These are phyloP conservation scores for Eucalyptus regnans DNA, from an alignment of 345 rosid species.

Conservation along the genomic window DNA sequence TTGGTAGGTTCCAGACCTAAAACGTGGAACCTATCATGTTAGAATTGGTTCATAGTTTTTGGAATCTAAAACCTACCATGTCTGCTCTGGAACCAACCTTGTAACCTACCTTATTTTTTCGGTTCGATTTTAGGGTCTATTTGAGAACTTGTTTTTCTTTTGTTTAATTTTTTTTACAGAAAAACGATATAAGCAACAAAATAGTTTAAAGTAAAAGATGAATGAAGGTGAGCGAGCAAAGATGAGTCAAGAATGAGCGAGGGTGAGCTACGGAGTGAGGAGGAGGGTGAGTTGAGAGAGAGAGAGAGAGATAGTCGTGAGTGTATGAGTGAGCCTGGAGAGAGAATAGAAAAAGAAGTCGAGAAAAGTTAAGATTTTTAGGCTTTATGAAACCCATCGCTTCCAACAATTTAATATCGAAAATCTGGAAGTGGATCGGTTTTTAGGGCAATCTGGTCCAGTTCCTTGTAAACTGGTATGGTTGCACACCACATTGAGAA, in stretches of 20 bases:
- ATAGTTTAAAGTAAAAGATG: no score
- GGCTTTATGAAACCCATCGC: neutral
- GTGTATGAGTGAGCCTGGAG: neutral
- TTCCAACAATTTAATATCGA: neutral
- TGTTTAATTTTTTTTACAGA: neutral
- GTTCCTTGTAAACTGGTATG: neutral
- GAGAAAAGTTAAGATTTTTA: neutral
- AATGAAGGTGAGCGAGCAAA: neutral
- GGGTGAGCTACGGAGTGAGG: neutral
- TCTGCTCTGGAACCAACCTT: fast-evolving
- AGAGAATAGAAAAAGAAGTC: no score
- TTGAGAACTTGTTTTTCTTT: neutral
- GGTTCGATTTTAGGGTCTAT: neutral
- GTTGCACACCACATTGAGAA: neutral
- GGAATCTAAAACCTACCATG: neutral
- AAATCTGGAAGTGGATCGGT: neutral
- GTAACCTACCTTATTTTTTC: neutral
- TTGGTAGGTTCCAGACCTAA: fast-evolving
- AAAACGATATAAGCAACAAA: neutral
- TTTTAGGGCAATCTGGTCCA: neutral
- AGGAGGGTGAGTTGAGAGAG: no score
- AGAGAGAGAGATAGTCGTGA: neutral
- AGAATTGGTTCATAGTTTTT: neutral
- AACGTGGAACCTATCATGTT: neutral
- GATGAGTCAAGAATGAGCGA: neutral